Conservation (phyloP, 2,329 filamentous ascomycete species). For the Didymella sp. region DNA sequence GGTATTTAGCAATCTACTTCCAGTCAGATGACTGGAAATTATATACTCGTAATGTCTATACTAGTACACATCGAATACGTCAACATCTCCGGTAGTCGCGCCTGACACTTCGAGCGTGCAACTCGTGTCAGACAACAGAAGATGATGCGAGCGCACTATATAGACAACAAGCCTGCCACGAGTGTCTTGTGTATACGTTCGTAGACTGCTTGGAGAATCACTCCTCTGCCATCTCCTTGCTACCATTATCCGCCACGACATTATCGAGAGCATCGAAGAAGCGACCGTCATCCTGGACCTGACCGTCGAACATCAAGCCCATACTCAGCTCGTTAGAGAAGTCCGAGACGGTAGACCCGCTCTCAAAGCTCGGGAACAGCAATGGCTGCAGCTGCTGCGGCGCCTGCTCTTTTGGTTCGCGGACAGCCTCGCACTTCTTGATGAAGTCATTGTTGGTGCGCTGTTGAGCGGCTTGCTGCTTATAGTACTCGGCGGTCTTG, state of each 20-base stretch:
- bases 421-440: slow-evolving; percentile 4
- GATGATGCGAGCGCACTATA: background rate
- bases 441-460: background rate
- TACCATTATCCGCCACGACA: background rate
- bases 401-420: background rate
- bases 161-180: background rate
- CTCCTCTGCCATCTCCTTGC: background rate
- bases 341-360: background rate
- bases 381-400: background rate
- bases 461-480: background rate
- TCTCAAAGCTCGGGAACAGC: background rate
- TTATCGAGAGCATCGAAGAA: background rate
- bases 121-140: background rate
- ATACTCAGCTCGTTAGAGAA: background rate
- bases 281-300: background rate
- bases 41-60: background rate
- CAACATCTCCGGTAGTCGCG: background rate
- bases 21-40: background rate
- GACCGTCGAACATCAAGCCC: background rate
- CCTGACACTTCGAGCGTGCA: background rate
- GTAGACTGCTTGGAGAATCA: background rate
- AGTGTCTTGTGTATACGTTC: background rate
- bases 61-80: background rate
- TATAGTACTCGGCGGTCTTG: background rate
- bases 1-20: background rate